Evolutionary conservation across 176 grass and related monocot genomes (phyloP).

Genomic region (Themeda triandra): DNA sequence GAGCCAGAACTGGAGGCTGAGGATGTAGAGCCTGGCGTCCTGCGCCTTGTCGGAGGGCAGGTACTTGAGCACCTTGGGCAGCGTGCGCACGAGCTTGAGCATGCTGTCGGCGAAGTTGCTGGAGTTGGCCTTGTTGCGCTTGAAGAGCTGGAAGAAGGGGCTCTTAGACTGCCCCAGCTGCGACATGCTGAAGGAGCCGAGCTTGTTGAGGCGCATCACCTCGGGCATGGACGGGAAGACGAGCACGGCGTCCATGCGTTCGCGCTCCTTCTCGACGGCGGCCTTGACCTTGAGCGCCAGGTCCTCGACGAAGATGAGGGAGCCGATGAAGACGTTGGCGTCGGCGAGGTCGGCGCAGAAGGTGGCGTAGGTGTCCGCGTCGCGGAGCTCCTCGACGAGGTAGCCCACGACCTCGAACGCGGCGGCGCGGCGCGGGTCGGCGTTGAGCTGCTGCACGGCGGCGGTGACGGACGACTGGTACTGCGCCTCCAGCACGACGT

Average conservation of each 20-base stretch:
- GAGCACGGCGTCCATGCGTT: slow-evolving; percentile 92
- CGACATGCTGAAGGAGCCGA: slow-evolving; percentile 96
- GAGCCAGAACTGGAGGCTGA: slow-evolving; percentile 99
- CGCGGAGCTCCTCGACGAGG: slow-evolving; percentile 91
- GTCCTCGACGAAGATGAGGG: slow-evolving; percentile 99
- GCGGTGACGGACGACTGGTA: slow-evolving; percentile 90
- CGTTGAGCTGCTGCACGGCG: slow-evolving; percentile 75
- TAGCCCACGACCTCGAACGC: slow-evolving; percentile 93
- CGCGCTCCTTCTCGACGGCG: slow-evolving; percentile 71
- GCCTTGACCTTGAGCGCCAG: slow-evolving; percentile 84
- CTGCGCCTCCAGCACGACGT: slow-evolving; percentile 99
- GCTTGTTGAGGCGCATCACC: slow-evolving; percentile 99
- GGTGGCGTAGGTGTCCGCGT: slow-evolving; percentile 58
- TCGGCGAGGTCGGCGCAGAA: slow-evolving; percentile 85
- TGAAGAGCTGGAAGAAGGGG: slow-evolving; percentile 99
- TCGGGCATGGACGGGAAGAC: slow-evolving; percentile 99
- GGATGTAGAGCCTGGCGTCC: slow-evolving; percentile 95
- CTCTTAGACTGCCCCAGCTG: slow-evolving; percentile 98
- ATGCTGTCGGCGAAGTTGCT: slow-evolving; percentile 92
- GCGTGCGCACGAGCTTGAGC: slow-evolving; percentile 93
- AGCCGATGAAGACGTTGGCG: slow-evolving; percentile 96
- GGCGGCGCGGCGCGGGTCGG: slow-evolving; percentile 45
- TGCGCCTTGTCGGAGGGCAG: slow-evolving; percentile 97
- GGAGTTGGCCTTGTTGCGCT: slow-evolving; percentile 83
- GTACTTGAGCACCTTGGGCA: slow-evolving; percentile 99